Percentiles rank a stretch among this genome's conserved stretches.
Conservation (phyloP, 164 flowering plant genomes). For the Umbilicus rupestris region DNA sequence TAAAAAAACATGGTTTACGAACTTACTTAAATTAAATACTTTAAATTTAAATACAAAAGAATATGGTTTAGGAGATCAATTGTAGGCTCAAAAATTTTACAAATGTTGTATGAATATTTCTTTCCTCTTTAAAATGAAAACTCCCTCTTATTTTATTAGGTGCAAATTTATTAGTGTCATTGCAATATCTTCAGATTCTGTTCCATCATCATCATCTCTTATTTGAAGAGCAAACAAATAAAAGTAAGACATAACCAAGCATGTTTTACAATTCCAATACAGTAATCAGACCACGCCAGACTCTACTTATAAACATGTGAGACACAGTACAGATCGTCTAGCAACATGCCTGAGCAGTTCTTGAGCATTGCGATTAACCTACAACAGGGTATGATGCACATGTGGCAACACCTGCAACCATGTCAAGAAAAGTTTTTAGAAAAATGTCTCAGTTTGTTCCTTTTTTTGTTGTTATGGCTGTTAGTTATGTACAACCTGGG, state of each 20-base stretch:
- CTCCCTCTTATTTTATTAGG: too few species aligned
- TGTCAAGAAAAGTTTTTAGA: background rate
- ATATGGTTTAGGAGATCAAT: too few species aligned
- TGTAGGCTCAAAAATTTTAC: too few species aligned
- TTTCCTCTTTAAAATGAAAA: too few species aligned
- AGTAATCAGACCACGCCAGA: background rate
- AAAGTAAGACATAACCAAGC: background rate
- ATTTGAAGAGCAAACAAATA: background rate
- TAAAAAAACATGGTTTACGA: too few species aligned
- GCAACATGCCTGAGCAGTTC: background rate
- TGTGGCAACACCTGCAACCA: constrained; percentile 80
- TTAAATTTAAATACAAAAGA: too few species aligned
- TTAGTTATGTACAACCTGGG: background rate
- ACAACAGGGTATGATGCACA: constrained; percentile 91
- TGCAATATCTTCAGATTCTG: background rate
- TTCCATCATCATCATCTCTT: background rate
- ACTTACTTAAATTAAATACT: too few species aligned
- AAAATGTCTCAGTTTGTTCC: background rate
- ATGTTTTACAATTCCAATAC: background rate
- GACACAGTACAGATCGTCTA: background rate
- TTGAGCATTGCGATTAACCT: constrained; percentile 14
- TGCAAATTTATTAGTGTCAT: too few species aligned
- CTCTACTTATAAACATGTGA: background rate
- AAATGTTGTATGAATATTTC: too few species aligned
- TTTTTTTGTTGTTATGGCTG: background rate